Evolutionary conservation across 768 basidiomycete species (phyloP), one percentile per base, ranked within the genome.

Genomic region (Suillus tomentosus): DNA sequence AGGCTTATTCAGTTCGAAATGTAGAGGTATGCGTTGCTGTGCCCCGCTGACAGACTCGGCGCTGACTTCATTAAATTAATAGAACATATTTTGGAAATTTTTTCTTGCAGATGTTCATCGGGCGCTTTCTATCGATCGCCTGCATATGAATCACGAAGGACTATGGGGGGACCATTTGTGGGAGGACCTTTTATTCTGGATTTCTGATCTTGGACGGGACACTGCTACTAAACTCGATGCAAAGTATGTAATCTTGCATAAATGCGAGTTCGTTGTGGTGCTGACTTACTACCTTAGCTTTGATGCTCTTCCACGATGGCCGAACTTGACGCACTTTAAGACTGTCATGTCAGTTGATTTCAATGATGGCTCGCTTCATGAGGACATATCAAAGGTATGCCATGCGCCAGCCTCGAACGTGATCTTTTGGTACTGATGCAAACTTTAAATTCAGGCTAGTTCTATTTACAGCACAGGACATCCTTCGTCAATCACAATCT

Each of bases 141-240:
- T 82, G n/a, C 82, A 83, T 70, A 68, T 70, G 24, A 70, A 79
- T 63, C 51, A 73, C 51, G 64, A 65, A 55, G 81, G 80, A 0
- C 56, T 79, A 7, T 76, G 69, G 54, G 66, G 71, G 9, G 66
- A 77, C 39, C 80, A 80, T 61, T 60, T 80, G 13, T 73, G 71
- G 61, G 42, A 10, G 1, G 64, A 72, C 34, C n/a, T 79, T 19
- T 68, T 9, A 37, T 68, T 40, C 19, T 77, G 13, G 65, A 69
- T 45, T 45, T 45, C 45, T 13, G 62, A 50, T 19, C 39, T 66
- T n/a, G 68, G 67, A 3, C 34, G 67, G 5, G 55, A 47, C 3
- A 54, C 63, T 7, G 47, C 53, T 6, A 64, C 50, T 2, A 34
- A 64, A 10, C 61, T 71, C 17, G 43, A 69, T 22, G 40, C 69